Evolutionary conservation across 345 rosid species (phyloP), one percentile per base, ranked within the genome.

Genomic region (Geranium rotundifolium): DNA sequence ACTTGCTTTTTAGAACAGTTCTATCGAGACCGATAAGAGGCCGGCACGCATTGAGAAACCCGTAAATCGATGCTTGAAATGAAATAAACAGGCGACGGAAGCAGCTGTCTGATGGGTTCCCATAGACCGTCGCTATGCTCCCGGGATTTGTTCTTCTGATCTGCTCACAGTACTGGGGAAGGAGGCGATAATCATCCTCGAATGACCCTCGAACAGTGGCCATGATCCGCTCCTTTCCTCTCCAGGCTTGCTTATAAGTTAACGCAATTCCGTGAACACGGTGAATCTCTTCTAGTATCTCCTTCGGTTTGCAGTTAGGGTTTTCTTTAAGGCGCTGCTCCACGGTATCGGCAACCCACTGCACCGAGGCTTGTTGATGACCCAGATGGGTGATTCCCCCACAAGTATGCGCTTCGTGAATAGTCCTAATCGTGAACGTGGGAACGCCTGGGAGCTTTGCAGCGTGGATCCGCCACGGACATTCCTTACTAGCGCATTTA

Each of bases 381-480:
- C 99, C 99, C 52, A 95, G 91, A 74, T 95, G 97, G 64, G 82
- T 62, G 65, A 95, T 88, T 50, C 99, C 99, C 69, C 97, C 99
- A 68, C 99, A 95, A 59, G 78, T 64, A 65, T 95, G 99, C 60
- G 55, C 75, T 66, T 90, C 97, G 58, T 90, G 89, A 76, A 90
- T 81, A 55, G 99, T 95, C 67, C 97, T 81, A 63, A 95, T 88
- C 0, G 99, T 88, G 80, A 95, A 95, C 14, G 97, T 90, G 1
- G 99, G 97, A 65, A 93, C 95, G 17, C 99, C 99, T 0, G 97
- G 96, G 46, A 93, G 96, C 81, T 90, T 93, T 55, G 99, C 99
- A 0, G 96, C 97, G 50, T 95, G 99, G 63, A 95, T 90, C 34
- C 96, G 84, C 99, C 99, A 95, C 5, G 96, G 99, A 63, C 99